Conservation (phyloP, 2,329 filamentous ascomycete species). For the Scedosporium aurantiacum region DNA sequence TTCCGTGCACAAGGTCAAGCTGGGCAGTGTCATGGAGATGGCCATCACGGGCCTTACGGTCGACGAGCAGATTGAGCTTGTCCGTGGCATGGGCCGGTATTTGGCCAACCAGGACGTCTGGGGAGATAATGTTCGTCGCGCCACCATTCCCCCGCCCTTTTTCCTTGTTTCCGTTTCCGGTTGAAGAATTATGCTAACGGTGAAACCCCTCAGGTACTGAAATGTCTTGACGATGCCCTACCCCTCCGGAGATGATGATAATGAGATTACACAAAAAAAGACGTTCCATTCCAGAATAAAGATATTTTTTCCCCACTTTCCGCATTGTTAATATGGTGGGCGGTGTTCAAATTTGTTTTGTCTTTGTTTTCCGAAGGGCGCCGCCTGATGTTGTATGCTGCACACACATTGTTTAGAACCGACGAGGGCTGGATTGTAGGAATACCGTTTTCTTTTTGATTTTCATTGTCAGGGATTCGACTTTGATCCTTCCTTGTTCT, state of each 20-base stretch:
- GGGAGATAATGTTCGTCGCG: constrained; percentile 21
- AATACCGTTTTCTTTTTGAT: neutral
- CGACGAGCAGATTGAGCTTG: constrained; percentile 80
- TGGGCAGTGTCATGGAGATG: constrained; percentile 80
- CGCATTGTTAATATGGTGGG: constrained; percentile 1
- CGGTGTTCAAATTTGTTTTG: neutral
- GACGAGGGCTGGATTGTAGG: neutral
- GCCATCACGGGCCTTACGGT: constrained; percentile 80
- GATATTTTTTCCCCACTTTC: neutral
- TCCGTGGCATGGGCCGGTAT: constrained; percentile 53
- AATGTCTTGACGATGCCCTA: constrained; percentile 22
- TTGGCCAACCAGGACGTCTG: constrained; percentile 52
- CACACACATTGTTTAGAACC: neutral
- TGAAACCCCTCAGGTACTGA: constrained; percentile 16
- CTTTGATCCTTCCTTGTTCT: neutral
- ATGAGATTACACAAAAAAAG: neutral
- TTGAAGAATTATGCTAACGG: constrained; percentile 1
- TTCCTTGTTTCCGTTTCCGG: constrained; percentile 7
- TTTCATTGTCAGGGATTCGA: neutral
- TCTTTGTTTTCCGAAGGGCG: neutral
- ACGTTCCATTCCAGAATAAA: neutral
- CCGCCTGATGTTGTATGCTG: neutral
- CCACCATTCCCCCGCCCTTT: neutral
- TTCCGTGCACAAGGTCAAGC: constrained; percentile 71
- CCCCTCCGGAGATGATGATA: constrained; percentile 14